These are phyloP conservation scores for Populus tomentosa DNA, from an alignment of 441 rosid genomes.

Conservation along the genomic window DNA sequence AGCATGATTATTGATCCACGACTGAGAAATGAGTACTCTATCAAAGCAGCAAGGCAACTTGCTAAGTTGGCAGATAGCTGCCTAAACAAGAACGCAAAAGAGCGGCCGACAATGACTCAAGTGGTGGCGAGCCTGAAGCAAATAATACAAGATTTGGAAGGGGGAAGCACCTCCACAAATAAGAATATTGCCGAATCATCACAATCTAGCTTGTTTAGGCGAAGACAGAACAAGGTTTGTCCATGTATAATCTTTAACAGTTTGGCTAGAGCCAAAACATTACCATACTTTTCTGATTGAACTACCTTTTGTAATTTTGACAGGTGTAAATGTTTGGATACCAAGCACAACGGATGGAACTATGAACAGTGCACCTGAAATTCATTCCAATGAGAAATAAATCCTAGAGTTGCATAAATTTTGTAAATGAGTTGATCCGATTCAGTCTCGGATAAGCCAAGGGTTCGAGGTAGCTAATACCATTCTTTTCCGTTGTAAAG, in stretches of 20 bases:
- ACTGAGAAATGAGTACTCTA: conserved; percentile 50
- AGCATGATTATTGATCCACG: conserved; percentile 63
- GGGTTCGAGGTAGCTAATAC: not conserved
- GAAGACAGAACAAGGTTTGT: conserved; percentile 18
- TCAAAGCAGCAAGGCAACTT: conserved; percentile 45
- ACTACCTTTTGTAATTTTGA: not conserved
- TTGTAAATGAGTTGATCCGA: not conserved
- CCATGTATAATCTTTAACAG: not conserved
- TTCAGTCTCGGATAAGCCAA: not conserved
- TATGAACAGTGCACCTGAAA: not conserved
- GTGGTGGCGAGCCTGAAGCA: conserved; percentile 56
- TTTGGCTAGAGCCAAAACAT: not conserved
- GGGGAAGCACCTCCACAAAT: conserved; percentile 11
- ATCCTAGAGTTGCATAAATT: not conserved
- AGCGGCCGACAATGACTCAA: conserved; percentile 59
- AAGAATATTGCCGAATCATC: conserved; percentile 13
- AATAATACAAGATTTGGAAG: conserved; percentile 38
- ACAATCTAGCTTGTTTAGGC: conserved; percentile 18
- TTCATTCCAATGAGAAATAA: not conserved
- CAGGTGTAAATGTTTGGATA: conserved; percentile 19
- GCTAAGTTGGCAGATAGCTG: conserved; percentile 77
- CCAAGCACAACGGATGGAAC: not conserved
- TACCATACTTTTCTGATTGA: not conserved
- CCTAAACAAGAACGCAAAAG: conserved; percentile 54
- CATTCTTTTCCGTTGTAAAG: not conserved